Conservation (phyloP, 371 early-diverging fungal species). For the Rhizopus microsporus region DNA sequence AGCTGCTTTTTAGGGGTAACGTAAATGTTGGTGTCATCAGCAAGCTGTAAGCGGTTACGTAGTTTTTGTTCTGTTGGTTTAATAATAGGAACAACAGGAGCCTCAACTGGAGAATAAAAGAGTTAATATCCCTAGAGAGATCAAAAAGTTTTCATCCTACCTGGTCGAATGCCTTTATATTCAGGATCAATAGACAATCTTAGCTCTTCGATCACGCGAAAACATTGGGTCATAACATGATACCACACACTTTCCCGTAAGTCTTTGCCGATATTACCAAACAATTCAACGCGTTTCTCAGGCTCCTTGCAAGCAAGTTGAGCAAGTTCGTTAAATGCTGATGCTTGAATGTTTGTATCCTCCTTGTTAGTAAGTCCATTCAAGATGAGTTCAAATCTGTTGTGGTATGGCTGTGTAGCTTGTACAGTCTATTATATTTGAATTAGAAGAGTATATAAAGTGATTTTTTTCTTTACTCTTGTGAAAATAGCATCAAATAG, state of each 20-base stretch:
- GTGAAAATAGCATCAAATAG: slow-evolving; percentile 43
- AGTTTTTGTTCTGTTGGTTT: slow-evolving; percentile 17
- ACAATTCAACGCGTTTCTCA: slow-evolving; percentile 37
- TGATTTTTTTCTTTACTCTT: slow-evolving; percentile 4
- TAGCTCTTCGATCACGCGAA: slow-evolving; percentile 34
- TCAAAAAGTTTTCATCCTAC: slow-evolving; percentile 9
- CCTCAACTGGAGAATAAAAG: slow-evolving; percentile 8
- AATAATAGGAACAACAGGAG: slow-evolving; percentile 11
- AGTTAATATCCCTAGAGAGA: neutral
- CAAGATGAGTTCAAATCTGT: slow-evolving; percentile 20
- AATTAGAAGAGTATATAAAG: slow-evolving; percentile 5
- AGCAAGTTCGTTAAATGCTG: slow-evolving; percentile 55
- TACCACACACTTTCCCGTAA: slow-evolving; percentile 46
- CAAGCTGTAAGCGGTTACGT: slow-evolving; percentile 22
- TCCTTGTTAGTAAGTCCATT: slow-evolving; percentile 19
- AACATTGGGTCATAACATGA: slow-evolving; percentile 45
- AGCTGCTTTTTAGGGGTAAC: slow-evolving; percentile 12
- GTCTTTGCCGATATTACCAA: slow-evolving; percentile 34
- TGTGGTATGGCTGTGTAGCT: slow-evolving; percentile 8
- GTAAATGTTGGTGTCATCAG: slow-evolving; percentile 23
- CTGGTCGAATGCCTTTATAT: slow-evolving; percentile 27
- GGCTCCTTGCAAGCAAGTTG: slow-evolving; percentile 33
- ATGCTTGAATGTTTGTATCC: slow-evolving; percentile 14
- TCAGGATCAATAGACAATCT: slow-evolving; percentile 30
- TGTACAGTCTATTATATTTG: slow-evolving; percentile 9